Evolutionary conservation across 129 eudicot genomes (phyloP).

Genomic region (Helianthus annuus): DNA sequence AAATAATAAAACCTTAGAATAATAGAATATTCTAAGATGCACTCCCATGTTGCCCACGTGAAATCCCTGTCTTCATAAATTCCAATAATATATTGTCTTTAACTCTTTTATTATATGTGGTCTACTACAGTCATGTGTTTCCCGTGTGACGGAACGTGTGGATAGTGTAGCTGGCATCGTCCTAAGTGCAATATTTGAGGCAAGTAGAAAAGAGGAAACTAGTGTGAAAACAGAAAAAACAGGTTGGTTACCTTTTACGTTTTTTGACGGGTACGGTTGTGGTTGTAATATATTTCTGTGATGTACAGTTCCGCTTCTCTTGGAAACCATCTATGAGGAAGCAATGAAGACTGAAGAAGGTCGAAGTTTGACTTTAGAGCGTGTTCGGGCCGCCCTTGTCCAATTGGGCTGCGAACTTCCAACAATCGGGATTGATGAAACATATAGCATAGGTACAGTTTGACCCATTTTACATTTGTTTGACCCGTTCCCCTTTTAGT

Average conservation of each 20-base stretch:
- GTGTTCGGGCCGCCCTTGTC: conserved; percentile 56
- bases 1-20: too few relatives aligned
- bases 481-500: not conserved
- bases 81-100: not conserved
- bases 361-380: conserved; percentile 69
- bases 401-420: conserved; percentile 74
- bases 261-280: too few relatives aligned
- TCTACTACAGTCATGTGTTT: conserved; percentile 54
- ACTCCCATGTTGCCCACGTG: conserved; percentile 58
- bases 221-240: conserved; percentile 57
- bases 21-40: too few relatives aligned
- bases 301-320: conserved; percentile 62
- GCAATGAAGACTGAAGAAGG: conserved; percentile 85
- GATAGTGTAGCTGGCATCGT: conserved; percentile 62
- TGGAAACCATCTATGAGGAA: conserved; percentile 64
- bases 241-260: conserved; percentile 39
- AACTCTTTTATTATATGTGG: conserved; percentile 3
- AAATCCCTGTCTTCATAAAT: too few relatives aligned
- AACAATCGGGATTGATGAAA: conserved; percentile 52
- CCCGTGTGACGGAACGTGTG: conserved; percentile 53
- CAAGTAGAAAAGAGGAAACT: conserved; percentile 55
- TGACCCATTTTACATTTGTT: not conserved
- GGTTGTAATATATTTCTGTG: not conserved
- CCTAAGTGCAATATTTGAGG: conserved; percentile 63
- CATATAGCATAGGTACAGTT: conserved; percentile 60